Base-by-base conservation (phyloP, 2,329 filamentous ascomycete species). In the Leptodontidium sp. region DNA sequence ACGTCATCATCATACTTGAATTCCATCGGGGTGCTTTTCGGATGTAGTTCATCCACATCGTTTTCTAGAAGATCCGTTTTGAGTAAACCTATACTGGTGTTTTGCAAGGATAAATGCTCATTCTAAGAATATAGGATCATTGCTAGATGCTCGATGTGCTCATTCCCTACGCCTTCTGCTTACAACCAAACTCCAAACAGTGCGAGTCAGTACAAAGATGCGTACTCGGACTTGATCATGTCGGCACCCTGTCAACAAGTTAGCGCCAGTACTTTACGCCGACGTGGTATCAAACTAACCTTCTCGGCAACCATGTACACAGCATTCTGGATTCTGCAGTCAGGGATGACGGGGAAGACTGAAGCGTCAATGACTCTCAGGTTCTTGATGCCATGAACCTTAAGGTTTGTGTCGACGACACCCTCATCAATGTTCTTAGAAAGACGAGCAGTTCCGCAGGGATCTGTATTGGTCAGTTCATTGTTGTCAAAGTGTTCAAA, bases 231-330 rank as follows among this genome's bases (percentile, higher is more conserved):
- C 75, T 84, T 84, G 76, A 85, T 84, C 64, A 82, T 74, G 75
- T 85, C 83, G 32, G 83, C 83, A 24, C 79, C 64, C 47, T 50
- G n/a, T 24, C 6, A 24, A 21, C 47, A 50, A 50, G n/a, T 50
- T 24, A 50, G 47, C 21, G 21, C 7, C 4, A 11, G 14, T 47
- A 17, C 43, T 47, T 6, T 47, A 1, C 8, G 17, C 17, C 43
- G 43, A 2, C 5, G 14, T 8, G 17, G 15, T 47, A 47, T 17
- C 47, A 24, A 24, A n/a, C 47, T 24, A 4, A 50, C n/a, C 79
- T 85, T 89, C 75, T 90, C 87, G 4, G 80, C 87, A 67, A 88
- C 75, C 83, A 86, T 87, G 72, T 90, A 90, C 9, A 40, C 38
- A 40, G 38, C 38, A 11, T 40, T 40, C 38, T 40, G 38, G 38